Percentiles rank a stretch among this genome's conserved stretches.
phyloP scores from a whole-genome alignment of 83 land plant genomes.

The Isoetes engelmannii region DNA sequence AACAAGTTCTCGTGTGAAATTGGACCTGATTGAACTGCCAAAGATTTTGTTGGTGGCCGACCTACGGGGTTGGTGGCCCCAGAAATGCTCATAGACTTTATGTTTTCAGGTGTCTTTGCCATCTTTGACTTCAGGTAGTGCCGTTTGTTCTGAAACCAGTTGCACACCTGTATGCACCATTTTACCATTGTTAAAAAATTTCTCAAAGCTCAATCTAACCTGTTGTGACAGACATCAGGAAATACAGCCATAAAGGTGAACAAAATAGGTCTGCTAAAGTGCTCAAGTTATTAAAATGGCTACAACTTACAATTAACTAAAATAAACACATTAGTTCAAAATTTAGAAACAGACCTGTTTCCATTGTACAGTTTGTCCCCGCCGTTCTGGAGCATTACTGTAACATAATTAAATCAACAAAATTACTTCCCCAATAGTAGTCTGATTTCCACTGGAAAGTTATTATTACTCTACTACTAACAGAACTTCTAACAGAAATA shows the following conservation, averaged over 20 bases:
- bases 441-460: no score
- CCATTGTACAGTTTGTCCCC: neutral
- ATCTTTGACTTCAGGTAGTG: slow-evolving; percentile 33
- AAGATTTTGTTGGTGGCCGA: neutral
- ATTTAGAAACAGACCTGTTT: neutral
- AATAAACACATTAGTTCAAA: neutral
- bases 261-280: neutral
- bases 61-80: slow-evolving; percentile 8
- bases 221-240: neutral
- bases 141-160: slow-evolving; percentile 44
- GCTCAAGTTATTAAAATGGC: neutral
- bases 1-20: neutral
- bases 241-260: neutral
- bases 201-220: neutral
- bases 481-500: no score
- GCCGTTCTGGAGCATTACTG: slow-evolving; percentile 8
- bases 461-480: no score
- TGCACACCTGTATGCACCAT: slow-evolving; percentile 32
- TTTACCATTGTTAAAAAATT: neutral
- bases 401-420: neutral
- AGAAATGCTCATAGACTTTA: slow-evolving; percentile 2
- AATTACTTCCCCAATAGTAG: neutral
- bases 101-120: slow-evolving; percentile 20
- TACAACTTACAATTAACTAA: neutral
- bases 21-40: slow-evolving; percentile 23